These are phyloP conservation scores for Botryotinia calthae DNA, from an alignment of 2,329 filamentous ascomycete species.

Conservation along the genomic window DNA sequence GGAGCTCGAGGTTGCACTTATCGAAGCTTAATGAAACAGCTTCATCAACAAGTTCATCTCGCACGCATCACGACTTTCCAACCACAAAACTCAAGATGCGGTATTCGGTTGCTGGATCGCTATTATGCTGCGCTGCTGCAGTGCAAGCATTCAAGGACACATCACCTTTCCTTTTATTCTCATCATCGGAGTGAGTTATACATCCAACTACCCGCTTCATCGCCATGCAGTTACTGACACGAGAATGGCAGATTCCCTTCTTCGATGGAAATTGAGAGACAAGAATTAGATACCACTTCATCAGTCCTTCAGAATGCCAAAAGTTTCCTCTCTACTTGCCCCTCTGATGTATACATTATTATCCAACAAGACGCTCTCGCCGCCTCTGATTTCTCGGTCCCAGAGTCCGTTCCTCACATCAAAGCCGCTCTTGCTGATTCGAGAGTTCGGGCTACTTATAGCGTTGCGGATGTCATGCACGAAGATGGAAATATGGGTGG, in stretches of 20 bases:
- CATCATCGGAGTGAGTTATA: conserved; percentile 47
- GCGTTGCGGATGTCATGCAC: conserved; percentile 56
- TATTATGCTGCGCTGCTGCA: conserved; percentile 55
- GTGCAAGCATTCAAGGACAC: conserved; percentile 78
- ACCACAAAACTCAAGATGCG: conserved; percentile 48
- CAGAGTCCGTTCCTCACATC: conserved; percentile 49
- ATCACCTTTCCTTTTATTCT: conserved; percentile 86
- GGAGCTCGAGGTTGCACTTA: conserved; percentile 14
- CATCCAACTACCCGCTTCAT: conserved; percentile 7
- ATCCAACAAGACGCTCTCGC: conserved; percentile 74
- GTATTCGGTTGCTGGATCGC: conserved; percentile 47
- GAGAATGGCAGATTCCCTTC: conserved; percentile 26
- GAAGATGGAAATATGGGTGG: conserved; percentile 42
- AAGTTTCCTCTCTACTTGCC: conserved; percentile 62
- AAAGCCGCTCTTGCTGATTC: conserved; percentile 39
- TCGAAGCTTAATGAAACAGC: conserved; percentile 20
- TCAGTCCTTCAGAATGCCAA: conserved; percentile 29
- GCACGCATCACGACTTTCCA: conserved; percentile 16
- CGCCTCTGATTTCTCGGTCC: conserved; percentile 61
- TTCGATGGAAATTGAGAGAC: conserved; percentile 24
- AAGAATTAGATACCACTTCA: conserved; percentile 28
- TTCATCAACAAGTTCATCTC: conserved; percentile 5
- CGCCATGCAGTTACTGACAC: conserved; percentile 3
- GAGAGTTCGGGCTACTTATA: conserved; percentile 25
- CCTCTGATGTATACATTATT: conserved; percentile 73